A percentile compares a stretch with the other conserved stretches of the same genome.
Evolutionary conservation across 495 filamentous ascomycete genomes (phyloP).

Genomic region (Penicillium angulare): DNA sequence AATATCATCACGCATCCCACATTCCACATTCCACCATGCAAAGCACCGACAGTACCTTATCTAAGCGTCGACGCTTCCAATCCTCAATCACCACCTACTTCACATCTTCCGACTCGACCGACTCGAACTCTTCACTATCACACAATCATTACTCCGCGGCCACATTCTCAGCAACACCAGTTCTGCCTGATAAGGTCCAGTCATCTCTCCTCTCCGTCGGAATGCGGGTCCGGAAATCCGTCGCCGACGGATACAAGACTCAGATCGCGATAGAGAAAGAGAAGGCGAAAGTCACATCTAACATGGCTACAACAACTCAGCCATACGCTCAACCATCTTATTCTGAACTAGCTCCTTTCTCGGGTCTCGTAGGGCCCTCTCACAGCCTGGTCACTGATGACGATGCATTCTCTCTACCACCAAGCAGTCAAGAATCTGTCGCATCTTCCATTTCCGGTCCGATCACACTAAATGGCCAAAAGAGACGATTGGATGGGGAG

Average conservation of each 20-base stretch:
- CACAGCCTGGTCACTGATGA: constrained; percentile 30
- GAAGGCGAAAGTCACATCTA: constrained; percentile 17
- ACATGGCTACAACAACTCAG: constrained; percentile 17
- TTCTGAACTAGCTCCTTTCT: constrained; percentile 72
- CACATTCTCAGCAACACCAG: constrained; percentile 42
- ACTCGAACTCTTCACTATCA: constrained; percentile 23
- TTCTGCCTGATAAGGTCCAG: constrained; percentile 64
- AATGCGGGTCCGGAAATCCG: constrained; percentile 87
- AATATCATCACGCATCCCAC: constrained; percentile 11
- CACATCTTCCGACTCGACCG: constrained; percentile 14
- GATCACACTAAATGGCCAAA: constrained; percentile 14
- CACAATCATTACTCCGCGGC: constrained; percentile 43
- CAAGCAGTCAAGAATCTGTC: constrained; percentile 46
- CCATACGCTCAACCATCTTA: constrained; percentile 16
- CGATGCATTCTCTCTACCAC: constrained; percentile 40
- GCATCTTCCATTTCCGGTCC: constrained; percentile 16
- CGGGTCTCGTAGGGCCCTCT: constrained; percentile 63
- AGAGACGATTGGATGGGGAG: constrained; percentile 32
- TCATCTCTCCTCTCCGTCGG: constrained; percentile 80
- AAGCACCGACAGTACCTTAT: constrained; percentile 21
- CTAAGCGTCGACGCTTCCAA: constrained; percentile 49
- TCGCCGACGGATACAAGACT: constrained; percentile 91
- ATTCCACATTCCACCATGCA: constrained; percentile 10
- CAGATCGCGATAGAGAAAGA: constrained; percentile 30
- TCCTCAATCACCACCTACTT: constrained; percentile 48